Evolutionary conservation across 345 rosid species (phyloP), one percentile per base, ranked within the genome.

Genomic region (Jatropha curcas): DNA sequence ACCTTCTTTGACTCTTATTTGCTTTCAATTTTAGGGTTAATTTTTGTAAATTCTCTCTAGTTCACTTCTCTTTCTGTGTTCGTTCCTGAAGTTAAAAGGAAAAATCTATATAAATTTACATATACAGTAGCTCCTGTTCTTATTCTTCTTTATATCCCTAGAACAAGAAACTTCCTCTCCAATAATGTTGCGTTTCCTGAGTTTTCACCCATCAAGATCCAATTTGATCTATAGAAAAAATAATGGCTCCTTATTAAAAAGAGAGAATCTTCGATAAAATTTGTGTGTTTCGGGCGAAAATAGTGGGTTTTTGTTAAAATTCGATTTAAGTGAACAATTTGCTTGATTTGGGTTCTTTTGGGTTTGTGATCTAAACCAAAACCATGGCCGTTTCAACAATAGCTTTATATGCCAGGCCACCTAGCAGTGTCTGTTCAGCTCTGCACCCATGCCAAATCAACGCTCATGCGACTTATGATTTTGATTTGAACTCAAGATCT

Each of bases 301-400:
- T 68, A 52, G 60, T 58, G 82, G 82, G 70, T 72, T 7, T 55
- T 57, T 48, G 27, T 59, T 33, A 60, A 37, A 50, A 61, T 79
- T 53, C 20, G 60, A 52, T 79, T 9, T 60, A 16, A 31, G 11
- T 11, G 34, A 70, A 41, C 43, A 25, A 56, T 51, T 65, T 50
- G 22, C 72, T 59, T 68, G 58, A 73, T 83, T 80, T 78, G 77
- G 84, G 74, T 73, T 25, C 16, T n/a, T 46, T 14, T 55, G 5
- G 71, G 58, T 45, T 7, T 57, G 41, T 50, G 65, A 52, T 20
- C 55, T 33, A 34, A 65, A 63, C 14, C 73, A 66, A 59, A 58
- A 59, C 79, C 76, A 92, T 94, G 97, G 92, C 83, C 73, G 90
- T 92, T 16, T 88, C 98, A 11, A 86, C 98, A 11, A 92, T 95